These are phyloP conservation scores for Herpetospermum pedunculosum DNA, from an alignment of 306 rosid species.

Conservation along the genomic window DNA sequence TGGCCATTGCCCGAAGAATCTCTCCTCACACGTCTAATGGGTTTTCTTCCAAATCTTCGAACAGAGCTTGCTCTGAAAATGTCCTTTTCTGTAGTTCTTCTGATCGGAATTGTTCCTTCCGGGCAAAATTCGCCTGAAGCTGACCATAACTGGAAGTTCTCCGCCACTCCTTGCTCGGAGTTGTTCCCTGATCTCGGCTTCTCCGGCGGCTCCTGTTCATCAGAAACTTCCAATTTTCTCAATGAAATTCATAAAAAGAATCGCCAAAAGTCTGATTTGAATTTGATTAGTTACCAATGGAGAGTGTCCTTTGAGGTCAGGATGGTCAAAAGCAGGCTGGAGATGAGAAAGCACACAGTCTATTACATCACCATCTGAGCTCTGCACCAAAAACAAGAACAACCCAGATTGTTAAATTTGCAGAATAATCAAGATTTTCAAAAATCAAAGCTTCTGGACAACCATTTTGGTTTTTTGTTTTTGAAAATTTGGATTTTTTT, in stretches of 20 bases:
- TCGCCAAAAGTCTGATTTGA: no score
- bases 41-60: constrained; percentile 65
- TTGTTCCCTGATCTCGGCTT: constrained; percentile 44
- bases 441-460: no score
- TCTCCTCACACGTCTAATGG: constrained; percentile 49
- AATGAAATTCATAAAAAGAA: neutral
- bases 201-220: constrained; percentile 71
- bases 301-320: constrained; percentile 53
- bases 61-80: constrained; percentile 71
- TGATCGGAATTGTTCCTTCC: constrained; percentile 81
- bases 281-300: constrained; percentile 53
- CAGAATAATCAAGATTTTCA: no score
- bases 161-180: constrained; percentile 17
- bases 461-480: no score
- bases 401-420: neutral
- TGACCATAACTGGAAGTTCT: constrained; percentile 61
- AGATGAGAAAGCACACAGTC: constrained; percentile 74
- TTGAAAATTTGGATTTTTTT: no score
- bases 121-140: constrained; percentile 68
- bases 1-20: constrained; percentile 88
- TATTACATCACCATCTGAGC: constrained; percentile 75
- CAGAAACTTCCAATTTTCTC: neutral
- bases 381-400: constrained; percentile 1
- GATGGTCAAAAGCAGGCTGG: constrained; percentile 99
- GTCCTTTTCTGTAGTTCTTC: constrained; percentile 75